Evolutionary conservation across 257 asterid genomes (phyloP).

Genomic region (Nicotiana noctiflora): DNA sequence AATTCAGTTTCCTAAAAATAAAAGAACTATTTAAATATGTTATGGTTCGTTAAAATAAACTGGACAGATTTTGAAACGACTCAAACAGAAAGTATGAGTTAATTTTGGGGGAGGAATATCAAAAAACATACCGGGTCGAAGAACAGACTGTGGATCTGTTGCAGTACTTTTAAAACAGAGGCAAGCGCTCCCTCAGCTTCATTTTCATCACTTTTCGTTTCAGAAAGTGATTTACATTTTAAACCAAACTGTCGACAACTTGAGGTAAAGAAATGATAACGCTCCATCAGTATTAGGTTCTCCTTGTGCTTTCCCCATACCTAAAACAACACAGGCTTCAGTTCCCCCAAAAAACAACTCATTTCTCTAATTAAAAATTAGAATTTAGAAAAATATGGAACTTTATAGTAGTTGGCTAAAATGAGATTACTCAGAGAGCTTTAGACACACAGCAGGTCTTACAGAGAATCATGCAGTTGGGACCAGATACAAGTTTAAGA

Average conservation of each 20-base stretch:
- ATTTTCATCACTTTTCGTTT: conserved; percentile 63
- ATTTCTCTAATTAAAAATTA: not conserved
- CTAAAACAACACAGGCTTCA: conserved; percentile 22
- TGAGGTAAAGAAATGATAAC: conserved; percentile 83
- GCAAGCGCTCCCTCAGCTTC: conserved; percentile 80
- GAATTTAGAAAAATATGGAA: not conserved
- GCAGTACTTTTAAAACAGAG: conserved; percentile 57
- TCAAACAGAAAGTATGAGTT: not conserved
- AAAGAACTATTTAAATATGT: not conserved
- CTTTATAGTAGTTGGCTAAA: not conserved
- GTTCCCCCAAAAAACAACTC: not conserved
- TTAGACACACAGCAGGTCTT: not conserved
- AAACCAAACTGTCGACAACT: conserved; percentile 78
- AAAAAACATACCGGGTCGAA: conserved; percentile 41
- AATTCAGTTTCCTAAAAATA: not conserved
- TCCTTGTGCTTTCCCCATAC: conserved; percentile 87
- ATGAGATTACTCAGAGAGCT: not conserved
- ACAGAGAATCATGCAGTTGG: not conserved
- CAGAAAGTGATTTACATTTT: conserved; percentile 58
- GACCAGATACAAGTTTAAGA: not conserved
- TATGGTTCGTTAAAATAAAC: not conserved
- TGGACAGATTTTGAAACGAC: not conserved
- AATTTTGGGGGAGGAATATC: not conserved
- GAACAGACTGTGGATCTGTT: conserved; percentile 51
- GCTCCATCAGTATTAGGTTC: conserved; percentile 76